Base-by-base conservation (phyloP, 1,139 yeast species). In the Suhomyces bolitotheri region DNA sequence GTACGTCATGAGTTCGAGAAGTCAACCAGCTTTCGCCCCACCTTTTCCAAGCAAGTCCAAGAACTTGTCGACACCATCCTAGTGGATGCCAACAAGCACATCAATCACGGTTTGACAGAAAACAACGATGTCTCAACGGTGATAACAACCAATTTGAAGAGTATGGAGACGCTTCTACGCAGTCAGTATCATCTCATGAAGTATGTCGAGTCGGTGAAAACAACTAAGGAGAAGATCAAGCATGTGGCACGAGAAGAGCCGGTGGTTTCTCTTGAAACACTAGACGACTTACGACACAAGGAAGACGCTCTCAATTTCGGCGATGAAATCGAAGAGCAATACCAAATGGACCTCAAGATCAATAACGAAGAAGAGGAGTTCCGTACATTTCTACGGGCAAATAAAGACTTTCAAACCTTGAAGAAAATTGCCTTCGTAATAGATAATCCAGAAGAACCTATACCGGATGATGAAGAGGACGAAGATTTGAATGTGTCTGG, bases 401-500 rank as follows among this genome's bases (percentile, higher is more conserved):
- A 37, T 27, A 29, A 30, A n/a, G 37, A 34, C 16, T 63, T 58
- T 39, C 56, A 51, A 25, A 56, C 49, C 23, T 38, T 67, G 20
- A 56, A 52, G 30, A 59, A 54, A 36, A 51, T 60, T 6, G 34
- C 53, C 7, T 62, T 62, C 29, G 57, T 70, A 1, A 36, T 66
- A 4, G 45, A 56, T 16, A 50, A 68, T 35, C 76, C 76, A 0
- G 69, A 64, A 38, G 67, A 64, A 25, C 71, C 72, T 4, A 53
- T 71, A 13, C 73, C 74, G 0, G 48, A 46, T 12, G 65, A 53
- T 4, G 59, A 51, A 8, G 76, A 63, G 12, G 82, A 77, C 22
- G 82, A 76, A 9, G 87, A 80, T 13, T 39, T 82, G 26, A 74
- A 70, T 27, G 71, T 82, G 4, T 76, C 76, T 3, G 94, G 92